Conservation (phyloP, 2,329 filamentous ascomycete species). For the Beauveria sp. region DNA sequence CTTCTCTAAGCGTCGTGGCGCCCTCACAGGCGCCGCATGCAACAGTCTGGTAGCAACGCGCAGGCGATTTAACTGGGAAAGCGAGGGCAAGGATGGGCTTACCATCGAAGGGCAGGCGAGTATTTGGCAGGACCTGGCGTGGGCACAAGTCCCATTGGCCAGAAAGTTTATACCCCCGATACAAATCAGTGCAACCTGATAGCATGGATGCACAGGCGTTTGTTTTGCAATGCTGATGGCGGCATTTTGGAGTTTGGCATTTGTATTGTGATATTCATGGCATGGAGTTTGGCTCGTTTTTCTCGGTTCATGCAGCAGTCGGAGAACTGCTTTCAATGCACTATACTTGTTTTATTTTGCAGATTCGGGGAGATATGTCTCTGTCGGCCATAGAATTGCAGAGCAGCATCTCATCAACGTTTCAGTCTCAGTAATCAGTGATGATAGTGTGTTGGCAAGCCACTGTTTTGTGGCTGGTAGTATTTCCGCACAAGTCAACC, state of each 20-base stretch:
- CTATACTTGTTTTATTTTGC: not conserved
- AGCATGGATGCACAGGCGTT: conserved; percentile 3
- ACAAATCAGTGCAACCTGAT: not conserved
- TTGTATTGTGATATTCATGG: not conserved
- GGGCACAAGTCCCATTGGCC: not conserved
- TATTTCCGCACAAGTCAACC: not conserved
- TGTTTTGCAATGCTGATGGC: not conserved
- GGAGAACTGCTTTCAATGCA: not conserved
- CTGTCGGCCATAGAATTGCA: not conserved
- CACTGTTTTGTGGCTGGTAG: not conserved
- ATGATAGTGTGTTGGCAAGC: too few relatives aligned
- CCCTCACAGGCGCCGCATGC: not conserved
- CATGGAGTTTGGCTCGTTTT: conserved; percentile 3
- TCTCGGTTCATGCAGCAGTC: not conserved
- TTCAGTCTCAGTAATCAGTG: not conserved
- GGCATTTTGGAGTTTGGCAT: not conserved
- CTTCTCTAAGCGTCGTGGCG: not conserved
- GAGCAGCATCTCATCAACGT: not conserved
- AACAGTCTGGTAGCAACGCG: not conserved
- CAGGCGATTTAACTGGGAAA: not conserved
- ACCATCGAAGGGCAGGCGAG: not conserved
- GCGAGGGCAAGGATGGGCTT: not conserved
- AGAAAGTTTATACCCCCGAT: conserved; percentile 1
- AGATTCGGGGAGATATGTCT: not conserved
- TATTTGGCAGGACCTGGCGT: conserved; percentile 1